A percentile compares a stretch with the other conserved stretches of the same genome.
Conservation (phyloP, 2,329 filamentous ascomycete species). For the Stenocarpella maydis region DNA sequence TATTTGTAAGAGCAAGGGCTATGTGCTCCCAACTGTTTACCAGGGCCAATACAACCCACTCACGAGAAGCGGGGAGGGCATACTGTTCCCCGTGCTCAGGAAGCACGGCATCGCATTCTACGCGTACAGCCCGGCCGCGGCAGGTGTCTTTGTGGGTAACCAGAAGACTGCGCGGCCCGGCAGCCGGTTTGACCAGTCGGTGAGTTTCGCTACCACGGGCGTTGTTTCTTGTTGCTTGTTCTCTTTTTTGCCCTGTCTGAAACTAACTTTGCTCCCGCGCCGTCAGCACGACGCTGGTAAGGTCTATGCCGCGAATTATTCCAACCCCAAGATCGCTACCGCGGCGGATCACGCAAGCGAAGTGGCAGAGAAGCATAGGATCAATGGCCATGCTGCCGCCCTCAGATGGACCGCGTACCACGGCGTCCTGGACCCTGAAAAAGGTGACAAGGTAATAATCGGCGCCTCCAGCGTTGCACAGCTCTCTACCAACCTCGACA, state of each 20-base stretch:
- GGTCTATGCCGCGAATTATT: conserved; percentile 41
- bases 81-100: conserved; percentile 48
- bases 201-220: conserved; percentile 25
- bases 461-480: conserved; percentile 47
- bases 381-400: conserved; percentile 50
- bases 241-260: not conserved
- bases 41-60: conserved; percentile 72
- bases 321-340: conserved; percentile 41
- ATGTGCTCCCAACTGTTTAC: conserved; percentile 73
- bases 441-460: conserved; percentile 49
- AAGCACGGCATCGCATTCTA: conserved; percentile 47
- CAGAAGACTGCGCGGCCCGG: conserved; percentile 37
- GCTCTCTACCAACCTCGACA: conserved; percentile 46
- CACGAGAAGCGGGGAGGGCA: conserved; percentile 45
- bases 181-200: conserved; percentile 41
- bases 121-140: conserved; percentile 42
- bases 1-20: conserved; percentile 69
- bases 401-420: conserved; percentile 52
- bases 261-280: not conserved
- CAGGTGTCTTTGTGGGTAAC: conserved; percentile 38
- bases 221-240: not conserved
- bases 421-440: conserved; percentile 42
- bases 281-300: conserved; percentile 36
- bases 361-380: conserved; percentile 45
- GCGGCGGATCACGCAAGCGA: conserved; percentile 41